Evolutionary conservation across 1,284 basidiomycete genomes (phyloP), one percentile per base, ranked within the genome.

Genomic region (Ceratobasidium sp.): DNA sequence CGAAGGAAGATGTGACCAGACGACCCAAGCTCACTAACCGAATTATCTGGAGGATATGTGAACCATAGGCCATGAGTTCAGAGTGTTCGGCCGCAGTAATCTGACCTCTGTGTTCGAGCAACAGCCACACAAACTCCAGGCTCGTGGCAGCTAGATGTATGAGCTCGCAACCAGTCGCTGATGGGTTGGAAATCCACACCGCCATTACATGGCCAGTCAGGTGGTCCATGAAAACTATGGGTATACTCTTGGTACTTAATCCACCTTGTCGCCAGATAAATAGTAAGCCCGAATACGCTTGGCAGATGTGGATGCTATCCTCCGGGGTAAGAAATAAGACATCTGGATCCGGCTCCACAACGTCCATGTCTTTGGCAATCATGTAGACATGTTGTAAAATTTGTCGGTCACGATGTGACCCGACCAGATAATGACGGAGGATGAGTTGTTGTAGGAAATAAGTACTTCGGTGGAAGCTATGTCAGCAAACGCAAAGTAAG

Each of bases 401-500:
- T 20, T 42, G 60, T 6, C 60, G 60, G n/a, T 61, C 60, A 3
- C 60, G 26, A 18, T 61, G 60, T 20, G 60, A 61, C 12, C 60
- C 60, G 6, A 61, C 60, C 18, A 61, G 39, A 39, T 61, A 61
- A n/a, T n/a, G n/a, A n/a, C n/a, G n/a, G n/a, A n/a, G n/a, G n/a
- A n/a, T n/a, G n/a, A n/a, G n/a, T n/a, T n/a, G n/a, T n/a, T n/a
- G n/a, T n/a, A n/a, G n/a, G n/a, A n/a, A n/a, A n/a, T n/a, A n/a
- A n/a, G n/a, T n/a, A n/a, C n/a, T n/a, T n/a, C n/a, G n/a, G n/a
- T n/a, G n/a, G n/a, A n/a, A n/a, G n/a, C n/a, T n/a, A n/a, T n/a
- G n/a, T n/a, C n/a, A n/a, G n/a, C n/a, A n/a, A n/a, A n/a, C n/a
- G n/a, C n/a, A n/a, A n/a, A n/a, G n/a, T n/a, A n/a, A n/a, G n/a